Percentiles rank a stretch among this genome's conserved stretches.
phyloP scores from a whole-genome alignment of 2,329 filamentous ascomycete species.

The Didymella glomerata region DNA sequence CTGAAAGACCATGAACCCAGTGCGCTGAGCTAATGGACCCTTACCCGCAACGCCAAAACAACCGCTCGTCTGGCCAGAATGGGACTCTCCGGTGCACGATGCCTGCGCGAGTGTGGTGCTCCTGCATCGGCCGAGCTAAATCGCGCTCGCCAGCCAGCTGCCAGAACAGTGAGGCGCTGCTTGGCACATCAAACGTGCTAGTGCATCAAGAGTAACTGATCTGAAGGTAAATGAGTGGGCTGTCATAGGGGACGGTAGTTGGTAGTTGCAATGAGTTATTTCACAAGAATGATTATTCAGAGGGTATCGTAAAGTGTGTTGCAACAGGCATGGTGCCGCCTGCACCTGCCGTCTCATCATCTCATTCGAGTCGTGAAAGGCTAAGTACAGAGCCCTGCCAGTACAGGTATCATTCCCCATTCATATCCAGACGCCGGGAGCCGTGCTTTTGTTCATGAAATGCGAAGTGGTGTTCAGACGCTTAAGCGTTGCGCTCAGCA shows the following conservation, averaged over 20 bases:
- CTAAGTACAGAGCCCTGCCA: constrained; percentile 44
- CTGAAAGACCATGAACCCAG: constrained; percentile 7
- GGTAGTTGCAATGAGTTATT: neutral
- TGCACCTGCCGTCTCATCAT: constrained; percentile 41
- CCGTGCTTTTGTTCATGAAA: constrained; percentile 48
- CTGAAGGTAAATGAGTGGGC: neutral
- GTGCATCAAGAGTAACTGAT: neutral
- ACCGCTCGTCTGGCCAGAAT: constrained; percentile 11
- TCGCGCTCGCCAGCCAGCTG: constrained; percentile 1
- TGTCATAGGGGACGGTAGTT: neutral
- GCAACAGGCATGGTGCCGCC: constrained; percentile 28
- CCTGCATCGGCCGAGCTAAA: constrained; percentile 11
- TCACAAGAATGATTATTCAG: constrained; percentile 24
- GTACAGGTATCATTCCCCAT: constrained; percentile 41
- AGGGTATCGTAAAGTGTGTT: constrained; percentile 22
- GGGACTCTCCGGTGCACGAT: constrained; percentile 5
- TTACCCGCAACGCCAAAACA: constrained; percentile 11
- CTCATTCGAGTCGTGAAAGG: constrained; percentile 42
- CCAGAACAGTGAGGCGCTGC: constrained; percentile 11
- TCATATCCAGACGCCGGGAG: constrained; percentile 48
- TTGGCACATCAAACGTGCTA: constrained; percentile 1
- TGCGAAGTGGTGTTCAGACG: constrained; percentile 30
- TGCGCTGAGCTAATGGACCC: constrained; percentile 12
- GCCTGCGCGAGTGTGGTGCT: constrained; percentile 9
- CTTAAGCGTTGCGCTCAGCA: constrained; percentile 71